Percentiles rank a stretch among this genome's conserved stretches.
Evolutionary conservation across 495 filamentous ascomycete genomes (phyloP).

Genomic region (Chlorociboria aeruginascens): DNA sequence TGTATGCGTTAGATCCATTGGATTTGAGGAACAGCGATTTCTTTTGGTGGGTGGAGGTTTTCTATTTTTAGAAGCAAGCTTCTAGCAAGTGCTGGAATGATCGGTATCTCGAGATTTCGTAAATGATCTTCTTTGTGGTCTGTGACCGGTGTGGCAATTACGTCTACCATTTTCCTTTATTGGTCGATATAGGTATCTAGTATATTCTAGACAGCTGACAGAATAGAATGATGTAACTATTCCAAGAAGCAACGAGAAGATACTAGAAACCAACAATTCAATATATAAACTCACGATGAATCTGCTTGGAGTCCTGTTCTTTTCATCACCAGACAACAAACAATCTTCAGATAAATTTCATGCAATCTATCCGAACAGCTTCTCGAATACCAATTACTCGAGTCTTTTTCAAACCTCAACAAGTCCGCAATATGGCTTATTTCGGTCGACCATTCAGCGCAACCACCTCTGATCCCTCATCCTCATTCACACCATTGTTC

Average conservation of each 20-base stretch:
- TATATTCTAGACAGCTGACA: too few species aligned
- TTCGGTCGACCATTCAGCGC: conserved; percentile 40
- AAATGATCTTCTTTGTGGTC: too few species aligned
- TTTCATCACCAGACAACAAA: conserved; percentile 15
- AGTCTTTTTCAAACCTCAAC: background rate
- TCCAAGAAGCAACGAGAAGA: background rate
- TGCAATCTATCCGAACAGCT: conserved; percentile 17
- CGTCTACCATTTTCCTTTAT: too few species aligned
- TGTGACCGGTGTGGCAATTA: too few species aligned
- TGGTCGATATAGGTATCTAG: too few species aligned
- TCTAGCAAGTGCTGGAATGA: too few species aligned
- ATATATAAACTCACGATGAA: conserved; percentile 5
- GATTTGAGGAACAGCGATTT: too few species aligned
- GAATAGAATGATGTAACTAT: background rate
- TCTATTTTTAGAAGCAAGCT: too few species aligned
- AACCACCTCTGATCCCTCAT: conserved; percentile 18
- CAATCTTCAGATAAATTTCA: conserved; percentile 10
- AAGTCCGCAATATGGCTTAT: conserved; percentile 48
- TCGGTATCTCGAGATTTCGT: too few species aligned
- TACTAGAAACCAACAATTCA: conserved; percentile 1
- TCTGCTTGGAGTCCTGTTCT: background rate
- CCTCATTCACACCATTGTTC: conserved; percentile 55
- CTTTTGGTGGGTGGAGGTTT: too few species aligned
- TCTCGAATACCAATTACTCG: conserved; percentile 11
- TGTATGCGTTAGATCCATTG: too few species aligned